Conservation (phyloP, 495 filamentous ascomycete species). For the Penicillium diatomitis region DNA sequence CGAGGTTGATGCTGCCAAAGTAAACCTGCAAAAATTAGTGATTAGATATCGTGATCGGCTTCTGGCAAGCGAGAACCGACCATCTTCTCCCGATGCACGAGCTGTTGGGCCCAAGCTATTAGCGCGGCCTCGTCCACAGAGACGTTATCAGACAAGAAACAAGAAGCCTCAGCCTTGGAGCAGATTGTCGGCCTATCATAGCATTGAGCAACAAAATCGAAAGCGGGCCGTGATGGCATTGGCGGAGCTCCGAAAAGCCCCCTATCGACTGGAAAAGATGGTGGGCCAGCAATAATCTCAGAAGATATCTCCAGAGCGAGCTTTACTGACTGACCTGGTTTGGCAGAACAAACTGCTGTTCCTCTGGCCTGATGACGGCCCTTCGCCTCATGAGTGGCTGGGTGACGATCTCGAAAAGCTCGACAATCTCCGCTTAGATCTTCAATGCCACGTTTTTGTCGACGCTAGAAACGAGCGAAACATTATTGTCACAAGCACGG, state of each 20-base stretch:
- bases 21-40: neutral
- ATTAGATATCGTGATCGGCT: neutral
- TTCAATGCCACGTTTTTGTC: conserved; percentile 12
- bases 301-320: too few relatives aligned
- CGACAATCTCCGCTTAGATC: conserved; percentile 29
- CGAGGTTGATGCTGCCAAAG: conserved; percentile 1
- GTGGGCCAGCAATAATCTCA: too few relatives aligned
- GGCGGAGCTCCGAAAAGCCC: neutral
- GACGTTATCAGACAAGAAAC: neutral
- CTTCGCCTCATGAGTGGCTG: conserved; percentile 27
- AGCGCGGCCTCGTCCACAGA: too few relatives aligned
- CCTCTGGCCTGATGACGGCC: conserved; percentile 35
- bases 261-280: neutral
- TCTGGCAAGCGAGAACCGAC: neutral
- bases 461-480: conserved; percentile 14
- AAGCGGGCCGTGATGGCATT: neutral
- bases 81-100: neutral
- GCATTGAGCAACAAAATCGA: neutral
- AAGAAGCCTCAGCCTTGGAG: neutral
- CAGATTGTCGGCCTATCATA: neutral
- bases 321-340: neutral
- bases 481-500: conserved; percentile 15
- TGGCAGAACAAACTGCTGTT: conserved; percentile 22
- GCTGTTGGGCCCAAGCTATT: too few relatives aligned
- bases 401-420: conserved; percentile 39